Percentiles rank a stretch among this genome's conserved stretches.
Evolutionary conservation across 2,329 filamentous ascomycete genomes (phyloP).

Genomic region (Triangularia verruculosa): DNA sequence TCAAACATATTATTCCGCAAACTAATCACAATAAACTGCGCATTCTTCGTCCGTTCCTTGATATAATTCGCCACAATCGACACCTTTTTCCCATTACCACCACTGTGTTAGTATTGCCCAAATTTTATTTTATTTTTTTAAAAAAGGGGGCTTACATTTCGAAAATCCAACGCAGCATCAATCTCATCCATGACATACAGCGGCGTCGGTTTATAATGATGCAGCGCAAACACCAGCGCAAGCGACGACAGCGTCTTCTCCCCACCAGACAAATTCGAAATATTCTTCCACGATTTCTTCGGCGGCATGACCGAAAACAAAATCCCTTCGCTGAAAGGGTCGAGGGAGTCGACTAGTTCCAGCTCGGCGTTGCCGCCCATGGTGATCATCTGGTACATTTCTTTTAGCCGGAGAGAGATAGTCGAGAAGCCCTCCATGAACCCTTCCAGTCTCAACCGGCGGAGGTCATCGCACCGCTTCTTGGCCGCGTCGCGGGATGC

Average conservation of each 20-base stretch:
- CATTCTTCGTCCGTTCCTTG: conserved; percentile 98
- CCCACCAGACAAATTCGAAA: conserved; percentile 89
- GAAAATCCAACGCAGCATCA: conserved; percentile 94
- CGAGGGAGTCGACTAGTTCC: conserved; percentile 91
- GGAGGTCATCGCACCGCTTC: conserved; percentile 87
- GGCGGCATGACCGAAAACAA: conserved; percentile 98
- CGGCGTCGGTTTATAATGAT: conserved; percentile 97
- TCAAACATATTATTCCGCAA: conserved; percentile 99
- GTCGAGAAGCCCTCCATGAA: conserved; percentile 98
- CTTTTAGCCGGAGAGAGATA: conserved; percentile 92
- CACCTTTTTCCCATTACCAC: conserved; percentile 52
- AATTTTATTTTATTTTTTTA: too few relatives aligned
- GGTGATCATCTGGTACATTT: conserved; percentile 99
- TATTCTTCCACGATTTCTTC: conserved; percentile 99
- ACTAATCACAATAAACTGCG: conserved; percentile 98
- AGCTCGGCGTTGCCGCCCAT: conserved; percentile 99
- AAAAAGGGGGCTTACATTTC: conserved; percentile 67
- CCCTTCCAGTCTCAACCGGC: conserved; percentile 83
- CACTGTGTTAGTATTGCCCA: too few relatives aligned
- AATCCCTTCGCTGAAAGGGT: conserved; percentile 96
- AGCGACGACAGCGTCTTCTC: conserved; percentile 95
- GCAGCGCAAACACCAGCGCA: conserved; percentile 94
- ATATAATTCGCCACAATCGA: conserved; percentile 98
- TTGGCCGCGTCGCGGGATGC: conserved; percentile 80
- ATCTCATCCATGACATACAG: conserved; percentile 99